Base-by-base conservation (phyloP, 129 eudicot species). In the Pulicaria dysenterica region DNA sequence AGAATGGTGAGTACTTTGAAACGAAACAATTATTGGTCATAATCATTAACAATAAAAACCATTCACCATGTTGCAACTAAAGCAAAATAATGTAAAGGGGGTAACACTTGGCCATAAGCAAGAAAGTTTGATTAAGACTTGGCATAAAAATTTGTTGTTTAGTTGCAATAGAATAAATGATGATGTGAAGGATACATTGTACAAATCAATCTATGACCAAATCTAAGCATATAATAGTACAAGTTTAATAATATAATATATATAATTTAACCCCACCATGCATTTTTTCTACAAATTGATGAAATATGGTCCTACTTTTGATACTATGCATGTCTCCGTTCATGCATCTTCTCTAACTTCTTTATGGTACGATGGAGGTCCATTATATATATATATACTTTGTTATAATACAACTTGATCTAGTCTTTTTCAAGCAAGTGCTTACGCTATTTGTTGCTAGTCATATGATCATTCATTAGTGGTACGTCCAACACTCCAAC, bases 51-150 rank as follows among this genome's bases (percentile, higher is more conserved):
- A 61, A 19, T 31, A 36, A 2, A 66, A 55, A 55, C 3, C 59
- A 60, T 48, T 44, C 38, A 3, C 58, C 69, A 59, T 45, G 69
- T 58, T 72, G 77, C 77, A 59, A 73, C 60, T 61, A 60, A 48
- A 61, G 9, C 65, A 58, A 12, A 42, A 24, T 24, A 0, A 71
- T 71, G 13, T n/a, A 43, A 24, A 31, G 1, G 61, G 13, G 39
- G 8, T 7, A 60, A 16, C 40, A 61, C 41, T 60, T 37, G 77
- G 49, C 76, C 67, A 71, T 42, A 41, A 31, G 66, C 67, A 41
- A 75, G 39, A 65, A 77, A 70, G 82, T 51, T 62, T 42, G 77
- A 77, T 70, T 41, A 42, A 42, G 82, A 77, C 64, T 50, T 70
- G 77, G 51, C 58, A 77, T 53, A 61, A 63, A 63, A 42, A 70